phyloP scores from a whole-genome alignment of 805 yeast species.

The Yarrowia osloensis region DNA sequence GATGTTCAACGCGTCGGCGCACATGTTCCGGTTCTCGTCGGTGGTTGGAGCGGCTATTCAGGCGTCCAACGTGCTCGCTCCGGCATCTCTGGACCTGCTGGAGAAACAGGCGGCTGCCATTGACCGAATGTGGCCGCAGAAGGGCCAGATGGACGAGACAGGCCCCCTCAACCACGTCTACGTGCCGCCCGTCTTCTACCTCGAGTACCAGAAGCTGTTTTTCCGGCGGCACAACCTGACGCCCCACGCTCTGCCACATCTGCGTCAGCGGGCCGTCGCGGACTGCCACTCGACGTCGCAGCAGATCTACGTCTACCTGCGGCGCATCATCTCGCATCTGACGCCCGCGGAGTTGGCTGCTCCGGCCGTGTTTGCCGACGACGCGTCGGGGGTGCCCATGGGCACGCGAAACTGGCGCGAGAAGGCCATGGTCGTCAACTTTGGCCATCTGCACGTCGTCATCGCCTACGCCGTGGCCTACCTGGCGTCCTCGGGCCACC shows the following conservation, averaged over 20 bases:
- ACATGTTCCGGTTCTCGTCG: conserved; percentile 23
- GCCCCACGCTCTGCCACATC: conserved; percentile 31
- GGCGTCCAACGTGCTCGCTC: conserved; percentile 21
- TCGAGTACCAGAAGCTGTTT: conserved; percentile 6
- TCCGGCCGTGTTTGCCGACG: conserved; percentile 11
- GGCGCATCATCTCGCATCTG: conserved; percentile 1
- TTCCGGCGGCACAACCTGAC: conserved; percentile 31
- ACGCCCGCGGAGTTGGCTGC: conserved; percentile 22
- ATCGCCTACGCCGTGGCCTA: conserved; percentile 29
- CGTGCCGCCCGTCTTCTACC: conserved; percentile 21
- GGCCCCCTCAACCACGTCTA: conserved; percentile 22
- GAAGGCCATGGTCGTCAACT: conserved; percentile 28
- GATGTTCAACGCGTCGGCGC: conserved; percentile 19
- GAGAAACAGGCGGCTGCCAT: conserved; percentile 24
- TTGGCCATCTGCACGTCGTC: conserved; percentile 29
- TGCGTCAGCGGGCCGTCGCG: conserved; percentile 28
- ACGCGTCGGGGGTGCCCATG: conserved; percentile 24
- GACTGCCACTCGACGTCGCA: conserved; percentile 2
- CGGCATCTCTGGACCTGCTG: conserved; percentile 16
- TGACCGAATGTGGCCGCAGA: conserved; percentile 15
- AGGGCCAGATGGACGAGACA: conserved; percentile 21
- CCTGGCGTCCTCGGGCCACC: conserved; percentile 30
- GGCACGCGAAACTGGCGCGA: conserved; percentile 24
- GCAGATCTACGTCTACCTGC: conserved; percentile 11
- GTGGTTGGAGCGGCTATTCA: conserved; percentile 20